A percentile compares a stretch with the other conserved stretches of the same genome.
Evolutionary conservation across 2,329 filamentous ascomycete genomes (phyloP).

Genomic region (Esteya vermicola): DNA sequence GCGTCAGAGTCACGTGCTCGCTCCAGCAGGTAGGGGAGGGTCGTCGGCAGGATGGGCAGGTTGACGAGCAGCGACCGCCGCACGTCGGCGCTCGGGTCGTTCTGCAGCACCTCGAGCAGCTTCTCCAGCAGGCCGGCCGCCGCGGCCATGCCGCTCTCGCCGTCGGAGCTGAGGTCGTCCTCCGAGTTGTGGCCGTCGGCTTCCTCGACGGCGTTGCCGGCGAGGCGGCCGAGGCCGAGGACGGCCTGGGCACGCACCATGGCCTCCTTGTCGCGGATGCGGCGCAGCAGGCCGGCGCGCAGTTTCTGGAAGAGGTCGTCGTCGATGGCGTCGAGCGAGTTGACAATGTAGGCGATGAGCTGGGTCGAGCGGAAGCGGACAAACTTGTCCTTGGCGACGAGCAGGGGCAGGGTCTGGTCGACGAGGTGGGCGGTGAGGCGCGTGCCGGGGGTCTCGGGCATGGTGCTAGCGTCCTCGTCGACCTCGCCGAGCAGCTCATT

Average conservation of each 20-base stretch:
- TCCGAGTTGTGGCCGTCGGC: slow-evolving; percentile 52
- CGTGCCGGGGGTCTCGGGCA: slow-evolving; percentile 72
- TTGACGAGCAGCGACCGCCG: slow-evolving; percentile 78
- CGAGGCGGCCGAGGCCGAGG: slow-evolving; percentile 72
- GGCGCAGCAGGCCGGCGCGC: slow-evolving; percentile 63
- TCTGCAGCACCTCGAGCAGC: slow-evolving; percentile 76
- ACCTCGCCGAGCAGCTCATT: slow-evolving; percentile 51
- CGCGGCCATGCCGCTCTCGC: slow-evolving; percentile 47
- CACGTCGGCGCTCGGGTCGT: slow-evolving; percentile 89
- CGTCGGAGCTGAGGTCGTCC: slow-evolving; percentile 52
- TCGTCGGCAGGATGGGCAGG: slow-evolving; percentile 70
- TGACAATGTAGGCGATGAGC: slow-evolving; percentile 79
- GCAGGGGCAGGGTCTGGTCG: slow-evolving; percentile 57
- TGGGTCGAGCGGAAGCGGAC: slow-evolving; percentile 85
- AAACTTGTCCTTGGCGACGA: slow-evolving; percentile 80
- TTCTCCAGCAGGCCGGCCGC: slow-evolving; percentile 63
- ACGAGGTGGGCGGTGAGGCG: slow-evolving; percentile 65
- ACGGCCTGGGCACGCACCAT: slow-evolving; percentile 88
- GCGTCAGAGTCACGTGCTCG: slow-evolving; percentile 80
- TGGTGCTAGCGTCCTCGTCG: slow-evolving; percentile 53
- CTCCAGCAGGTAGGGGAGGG: slow-evolving; percentile 78
- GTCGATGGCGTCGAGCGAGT: slow-evolving; percentile 82
- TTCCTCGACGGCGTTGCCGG: slow-evolving; percentile 61
- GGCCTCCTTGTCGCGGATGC: slow-evolving; percentile 86
- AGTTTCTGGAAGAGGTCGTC: slow-evolving; percentile 80